Percentiles rank a stretch among this genome's conserved stretches.
Conservation (phyloP, 1,139 yeast genomes). For the Diutina ranongensis region DNA sequence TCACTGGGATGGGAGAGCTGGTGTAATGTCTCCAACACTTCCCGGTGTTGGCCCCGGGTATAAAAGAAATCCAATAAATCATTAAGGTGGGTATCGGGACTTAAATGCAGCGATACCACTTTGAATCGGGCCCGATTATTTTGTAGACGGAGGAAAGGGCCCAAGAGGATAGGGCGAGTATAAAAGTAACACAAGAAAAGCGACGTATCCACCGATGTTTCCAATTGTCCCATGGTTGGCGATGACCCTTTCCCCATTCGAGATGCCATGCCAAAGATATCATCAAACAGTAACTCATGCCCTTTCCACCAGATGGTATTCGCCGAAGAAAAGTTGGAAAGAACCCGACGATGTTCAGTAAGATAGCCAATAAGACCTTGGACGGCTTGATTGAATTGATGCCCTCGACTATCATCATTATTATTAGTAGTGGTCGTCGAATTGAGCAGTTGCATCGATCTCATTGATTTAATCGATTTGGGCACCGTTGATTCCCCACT, state of each 20-base stretch:
- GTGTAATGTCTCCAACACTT: constrained; percentile 53
- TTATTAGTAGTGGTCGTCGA: too few species aligned
- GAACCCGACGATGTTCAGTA: not conserved
- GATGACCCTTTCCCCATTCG: not conserved
- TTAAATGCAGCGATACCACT: constrained; percentile 27
- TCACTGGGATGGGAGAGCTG: constrained; percentile 17
- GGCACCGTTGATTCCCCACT: not conserved
- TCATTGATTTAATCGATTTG: not conserved
- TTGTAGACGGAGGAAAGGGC: constrained; percentile 67
- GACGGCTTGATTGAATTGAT: not conserved
- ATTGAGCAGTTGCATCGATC: not conserved
- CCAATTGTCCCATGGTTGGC: not conserved
- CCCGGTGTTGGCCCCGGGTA: constrained; percentile 48
- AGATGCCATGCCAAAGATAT: not conserved
- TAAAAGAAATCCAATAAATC: constrained; percentile 76
- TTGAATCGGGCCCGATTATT: constrained; percentile 62
- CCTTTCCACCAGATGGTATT: not conserved
- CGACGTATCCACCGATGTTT: constrained; percentile 51
- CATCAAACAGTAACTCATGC: not conserved
- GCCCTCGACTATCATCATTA: not conserved
- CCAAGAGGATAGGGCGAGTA: constrained; percentile 61
- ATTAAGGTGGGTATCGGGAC: constrained; percentile 36
- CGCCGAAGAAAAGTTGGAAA: not conserved
- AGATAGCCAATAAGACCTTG: not conserved
- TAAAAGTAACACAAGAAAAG: constrained; percentile 64